Evolutionary conservation across 345 rosid genomes (phyloP).

Genomic region (Lepidium didymum): DNA sequence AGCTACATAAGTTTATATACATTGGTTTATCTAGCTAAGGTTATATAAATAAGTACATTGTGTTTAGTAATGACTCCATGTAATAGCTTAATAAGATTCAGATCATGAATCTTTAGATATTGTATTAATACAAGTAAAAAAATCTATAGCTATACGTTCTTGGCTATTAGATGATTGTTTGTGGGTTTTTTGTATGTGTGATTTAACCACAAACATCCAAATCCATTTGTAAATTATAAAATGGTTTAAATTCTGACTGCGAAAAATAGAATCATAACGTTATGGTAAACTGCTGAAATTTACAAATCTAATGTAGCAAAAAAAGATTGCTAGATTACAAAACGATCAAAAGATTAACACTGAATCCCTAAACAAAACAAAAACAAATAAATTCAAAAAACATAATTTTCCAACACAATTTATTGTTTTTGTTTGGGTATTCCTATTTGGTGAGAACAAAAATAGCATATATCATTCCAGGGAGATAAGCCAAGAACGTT

Average conservation of each 20-base stretch:
- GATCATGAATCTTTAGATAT: not conserved
- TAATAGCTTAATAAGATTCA: not conserved
- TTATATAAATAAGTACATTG: not conserved
- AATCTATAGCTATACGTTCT: too few species aligned
- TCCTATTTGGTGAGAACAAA: conserved; percentile 34
- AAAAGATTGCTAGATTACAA: not conserved
- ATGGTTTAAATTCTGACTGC: not conserved
- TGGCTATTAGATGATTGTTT: too few species aligned
- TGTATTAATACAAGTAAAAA: not conserved
- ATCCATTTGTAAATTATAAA: not conserved
- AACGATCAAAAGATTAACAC: not conserved
- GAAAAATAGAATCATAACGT: not conserved
- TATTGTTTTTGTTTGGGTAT: not conserved
- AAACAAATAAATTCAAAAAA: not conserved
- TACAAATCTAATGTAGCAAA: not conserved
- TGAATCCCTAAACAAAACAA: not conserved
- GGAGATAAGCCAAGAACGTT: conserved; percentile 48
- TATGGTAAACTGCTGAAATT: not conserved
- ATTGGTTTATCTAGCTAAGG: not conserved
- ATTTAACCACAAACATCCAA: not conserved
- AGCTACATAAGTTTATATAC: conserved; percentile 34
- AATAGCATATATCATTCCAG: conserved; percentile 68
- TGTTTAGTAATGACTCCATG: not conserved
- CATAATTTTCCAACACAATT: not conserved
- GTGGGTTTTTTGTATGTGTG: too few species aligned